Evolutionary conservation across 257 asterid genomes (phyloP).

Genomic region (Solanum tarijense): DNA sequence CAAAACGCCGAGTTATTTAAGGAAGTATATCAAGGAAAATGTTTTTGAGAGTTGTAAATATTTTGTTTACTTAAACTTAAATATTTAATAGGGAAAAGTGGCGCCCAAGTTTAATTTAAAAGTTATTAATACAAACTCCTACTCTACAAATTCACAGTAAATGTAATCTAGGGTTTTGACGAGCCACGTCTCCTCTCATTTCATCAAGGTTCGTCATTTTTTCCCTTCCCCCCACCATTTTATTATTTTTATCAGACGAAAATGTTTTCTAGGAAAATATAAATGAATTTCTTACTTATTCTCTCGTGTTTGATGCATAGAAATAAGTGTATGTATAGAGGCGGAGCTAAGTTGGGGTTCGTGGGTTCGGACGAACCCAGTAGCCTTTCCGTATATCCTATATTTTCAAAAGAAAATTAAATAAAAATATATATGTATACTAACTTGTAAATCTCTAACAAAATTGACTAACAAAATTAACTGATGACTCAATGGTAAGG

Average conservation of each 20-base stretch:
- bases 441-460: no score
- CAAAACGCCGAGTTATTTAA: background rate
- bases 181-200: background rate
- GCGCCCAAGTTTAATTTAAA: background rate
- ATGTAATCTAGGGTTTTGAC: background rate
- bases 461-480: no score
- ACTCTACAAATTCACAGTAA: background rate
- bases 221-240: no score
- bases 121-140: background rate
- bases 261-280: no score
- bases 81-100: background rate
- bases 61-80: background rate
- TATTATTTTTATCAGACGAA: no score
- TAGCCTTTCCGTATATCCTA: no score
- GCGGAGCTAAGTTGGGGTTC: no score
- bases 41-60: background rate
- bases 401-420: no score
- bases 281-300: background rate
- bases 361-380: no score
- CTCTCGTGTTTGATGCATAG: background rate
- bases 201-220: background rate
- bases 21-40: background rate
- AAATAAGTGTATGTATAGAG: no score
- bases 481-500: no score
- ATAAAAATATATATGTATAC: background rate